phyloP scores from a whole-genome alignment of 768 basidiomycete genomes.

The Tricholoma matsutake region DNA sequence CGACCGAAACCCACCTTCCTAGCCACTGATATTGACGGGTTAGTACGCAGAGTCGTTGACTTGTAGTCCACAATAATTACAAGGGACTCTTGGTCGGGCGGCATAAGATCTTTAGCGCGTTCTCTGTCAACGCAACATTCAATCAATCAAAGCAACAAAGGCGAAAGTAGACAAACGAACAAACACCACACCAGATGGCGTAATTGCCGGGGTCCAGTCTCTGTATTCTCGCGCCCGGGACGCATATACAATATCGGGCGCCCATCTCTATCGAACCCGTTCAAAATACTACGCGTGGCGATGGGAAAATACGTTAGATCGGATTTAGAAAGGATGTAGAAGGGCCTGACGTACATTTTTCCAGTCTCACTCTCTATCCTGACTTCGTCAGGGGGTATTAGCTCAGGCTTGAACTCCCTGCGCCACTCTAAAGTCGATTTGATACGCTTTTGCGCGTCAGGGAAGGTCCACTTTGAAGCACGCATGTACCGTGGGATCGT shows the following conservation, averaged over 20 bases:
- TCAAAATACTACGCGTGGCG: constrained; percentile 54
- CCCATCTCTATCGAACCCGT: constrained; percentile 83
- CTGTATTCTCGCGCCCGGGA: constrained; percentile 84
- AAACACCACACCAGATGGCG: constrained; percentile 84
- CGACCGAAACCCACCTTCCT: constrained; percentile 49
- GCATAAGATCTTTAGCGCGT: constrained; percentile 87
- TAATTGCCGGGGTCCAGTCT: constrained; percentile 72
- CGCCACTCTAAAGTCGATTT: constrained; percentile 82
- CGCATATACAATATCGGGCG: constrained; percentile 90
- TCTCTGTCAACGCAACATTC: constrained; percentile 46
- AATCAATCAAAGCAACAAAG: background rate
- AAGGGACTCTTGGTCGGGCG: constrained; percentile 77
- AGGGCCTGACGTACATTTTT: constrained; percentile 63
- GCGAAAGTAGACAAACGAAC: constrained; percentile 43
- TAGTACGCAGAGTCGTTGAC: constrained; percentile 75
- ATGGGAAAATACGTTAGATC: background rate
- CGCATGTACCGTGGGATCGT: constrained; percentile 77
- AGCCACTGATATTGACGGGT: constrained; percentile 79
- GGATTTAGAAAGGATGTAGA: constrained; percentile 2
- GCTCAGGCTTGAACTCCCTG: constrained; percentile 78
- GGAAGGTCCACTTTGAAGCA: constrained; percentile 79
- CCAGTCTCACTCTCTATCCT: constrained; percentile 80
- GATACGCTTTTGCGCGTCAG: constrained; percentile 75
- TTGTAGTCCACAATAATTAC: constrained; percentile 87
- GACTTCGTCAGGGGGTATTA: constrained; percentile 79